These are phyloP conservation scores for Madurella fahalii DNA, from an alignment of 2,329 filamentous ascomycete genomes.

Conservation along the genomic window DNA sequence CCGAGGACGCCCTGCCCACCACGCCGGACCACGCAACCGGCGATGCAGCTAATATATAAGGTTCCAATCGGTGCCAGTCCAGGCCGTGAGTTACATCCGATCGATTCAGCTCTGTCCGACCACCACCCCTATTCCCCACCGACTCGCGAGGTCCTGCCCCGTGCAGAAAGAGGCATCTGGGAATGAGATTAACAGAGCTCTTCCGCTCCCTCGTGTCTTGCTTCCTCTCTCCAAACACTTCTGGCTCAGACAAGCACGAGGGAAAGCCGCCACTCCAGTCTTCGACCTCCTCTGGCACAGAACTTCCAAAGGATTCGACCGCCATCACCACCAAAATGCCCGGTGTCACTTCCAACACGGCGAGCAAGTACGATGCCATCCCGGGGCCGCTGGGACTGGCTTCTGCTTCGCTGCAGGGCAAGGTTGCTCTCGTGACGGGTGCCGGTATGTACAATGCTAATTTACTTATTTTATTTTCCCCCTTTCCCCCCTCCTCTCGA, in stretches of 20 bases:
- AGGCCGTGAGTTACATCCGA: background rate
- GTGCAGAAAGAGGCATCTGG: background rate
- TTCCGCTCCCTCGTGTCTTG: conserved; percentile 24
- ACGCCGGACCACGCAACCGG: background rate
- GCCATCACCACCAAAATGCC: conserved; percentile 19
- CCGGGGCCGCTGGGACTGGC: conserved; percentile 31
- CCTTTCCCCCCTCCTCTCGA: background rate
- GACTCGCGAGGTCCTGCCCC: background rate
- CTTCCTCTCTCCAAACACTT: conserved; percentile 14
- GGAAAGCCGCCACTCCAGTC: conserved; percentile 7
- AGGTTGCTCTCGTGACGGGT: conserved; percentile 36
- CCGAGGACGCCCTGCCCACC: conserved; percentile 10
- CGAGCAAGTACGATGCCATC: conserved; percentile 32
- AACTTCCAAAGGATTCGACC: conserved; percentile 6
- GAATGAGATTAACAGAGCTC: conserved; percentile 21
- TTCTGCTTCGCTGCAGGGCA: conserved; percentile 32
- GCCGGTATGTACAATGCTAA: conserved; percentile 24
- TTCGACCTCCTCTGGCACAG: conserved; percentile 13
- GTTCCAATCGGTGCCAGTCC: background rate
- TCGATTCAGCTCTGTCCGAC: background rate
- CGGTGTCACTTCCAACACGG: conserved; percentile 16
- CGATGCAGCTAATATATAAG: background rate
- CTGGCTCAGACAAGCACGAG: conserved; percentile 15
- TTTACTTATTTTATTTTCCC: background rate
- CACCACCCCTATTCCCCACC: background rate